Evolutionary conservation across 306 rosid genomes (phyloP), one percentile per base, ranked within the genome.

Genomic region (Prunus padus): DNA sequence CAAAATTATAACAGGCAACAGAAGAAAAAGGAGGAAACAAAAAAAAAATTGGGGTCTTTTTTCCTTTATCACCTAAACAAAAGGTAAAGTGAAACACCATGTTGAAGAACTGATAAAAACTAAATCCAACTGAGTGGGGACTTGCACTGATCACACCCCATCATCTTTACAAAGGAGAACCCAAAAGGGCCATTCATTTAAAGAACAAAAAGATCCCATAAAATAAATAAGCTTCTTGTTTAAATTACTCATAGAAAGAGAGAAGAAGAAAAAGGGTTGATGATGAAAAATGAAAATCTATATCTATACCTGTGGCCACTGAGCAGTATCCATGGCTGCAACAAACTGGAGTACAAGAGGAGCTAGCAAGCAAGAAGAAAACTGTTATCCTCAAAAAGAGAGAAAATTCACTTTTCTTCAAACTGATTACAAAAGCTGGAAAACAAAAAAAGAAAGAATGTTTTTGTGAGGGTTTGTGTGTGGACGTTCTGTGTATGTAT

Each of bases 271-370:
- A 25, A 20, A 9, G n/a, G 25, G 65, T 33, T 55, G 42, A 72
- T 10, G 26, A 63, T 18, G 57, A 77, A 45, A 9, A 49, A 59
- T 25, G 6, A 15, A 28, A 11, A 16, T 22, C 31, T 22, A 26
- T 5, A 63, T 77, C 26, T 61, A 62, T 79, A 92, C 97, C 93
- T 85, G 96, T 72, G 97, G 90, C 93, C 97, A 92, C 37, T 86
- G 91, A 88, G 93, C 84, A 69, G 91, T 85, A 72, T 92, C 91
- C 97, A 92, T 92, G 90, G 86, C 80, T 74, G 79, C 79, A 82
- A 61, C 56, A 33, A 64, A 64, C 49, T 64, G 44, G 49, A 37
- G 26, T 10, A 30, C 86, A 59, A 37, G 71, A 28, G 11, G 30
- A 46, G 75, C 26, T 68, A 67, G 52, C 52, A 14, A 30, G 5